Evolutionary conservation across 1,284 basidiomycete species (phyloP), one percentile per base, ranked within the genome.

Genomic region (Cryptococcus sp.): DNA sequence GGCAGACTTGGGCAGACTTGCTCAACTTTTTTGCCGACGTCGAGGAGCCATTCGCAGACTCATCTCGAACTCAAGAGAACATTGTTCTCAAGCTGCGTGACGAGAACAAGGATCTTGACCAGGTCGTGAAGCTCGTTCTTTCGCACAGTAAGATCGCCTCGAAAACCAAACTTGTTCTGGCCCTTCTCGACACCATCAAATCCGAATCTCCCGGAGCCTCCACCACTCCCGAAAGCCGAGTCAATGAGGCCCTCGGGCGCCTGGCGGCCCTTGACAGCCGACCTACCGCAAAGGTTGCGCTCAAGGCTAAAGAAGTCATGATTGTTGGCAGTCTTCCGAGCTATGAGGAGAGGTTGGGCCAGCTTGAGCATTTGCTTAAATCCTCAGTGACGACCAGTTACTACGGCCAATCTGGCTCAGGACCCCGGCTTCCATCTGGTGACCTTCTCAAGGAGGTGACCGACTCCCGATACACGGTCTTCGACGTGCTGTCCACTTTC

Each of bases 221-320:
- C 61, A 78, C 86, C 13, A 71, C 67, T 50, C 65, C 67, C 48
- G 77, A 78, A 60, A 73, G 68, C 56, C 65, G 69, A 22, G 65
- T 79, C 59, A 71, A 72, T 67, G 66, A 68, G 40, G 74, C 73
- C 7, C 67, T 79, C 25, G 63, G 61, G 50, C 70, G 78, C 52
- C 61, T 79, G 8, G 71, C 94, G 51, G 84, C 84, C 41, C 85
- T 99, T 45, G 93, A 96, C 78, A 87, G 90, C 52, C 90, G 78
- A 60, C 91, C 91, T 7, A 93, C 93, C 13, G 89, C 87, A 46
- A 84, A 88, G 68, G 93, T 96, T 52, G 86, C 94, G 3, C 82
- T 99, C 70, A 99, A 97, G 81, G 95, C 96, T 50, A 90, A 96
- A 53, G 96, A 99, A 81, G 96, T 98, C 11, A 85, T 97, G 61